Evolutionary conservation across 306 rosid species (phyloP).

Genomic region (Vigna trinervia): DNA sequence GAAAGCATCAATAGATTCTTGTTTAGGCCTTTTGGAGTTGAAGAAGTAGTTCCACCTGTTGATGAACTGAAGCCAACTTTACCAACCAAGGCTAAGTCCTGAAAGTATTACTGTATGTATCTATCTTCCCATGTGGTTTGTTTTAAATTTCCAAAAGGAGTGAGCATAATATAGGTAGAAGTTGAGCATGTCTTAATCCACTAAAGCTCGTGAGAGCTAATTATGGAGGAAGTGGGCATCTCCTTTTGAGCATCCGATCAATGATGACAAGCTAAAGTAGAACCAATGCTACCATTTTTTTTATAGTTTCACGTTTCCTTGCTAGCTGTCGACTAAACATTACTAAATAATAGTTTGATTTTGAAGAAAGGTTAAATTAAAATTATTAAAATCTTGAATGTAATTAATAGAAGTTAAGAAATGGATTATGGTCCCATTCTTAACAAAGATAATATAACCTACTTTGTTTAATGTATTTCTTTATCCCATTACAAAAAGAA

Average conservation of each 20-base stretch:
- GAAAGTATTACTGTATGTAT: constrained; percentile 30
- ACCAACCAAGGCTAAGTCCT: constrained; percentile 3
- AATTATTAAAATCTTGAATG: too few species aligned
- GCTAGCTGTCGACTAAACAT: constrained; percentile 39
- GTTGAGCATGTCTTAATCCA: constrained; percentile 42
- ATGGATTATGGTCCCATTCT: too few species aligned
- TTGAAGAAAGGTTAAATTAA: too few species aligned
- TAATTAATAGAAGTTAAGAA: too few species aligned
- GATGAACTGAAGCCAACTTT: constrained; percentile 41
- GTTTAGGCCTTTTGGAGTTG: constrained; percentile 34
- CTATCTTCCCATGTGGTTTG: constrained; percentile 46
- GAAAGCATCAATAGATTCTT: constrained; percentile 44
- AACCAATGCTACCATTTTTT: constrained; percentile 8
- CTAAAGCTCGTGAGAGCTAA: constrained; percentile 48
- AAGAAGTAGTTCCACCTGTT: constrained; percentile 29
- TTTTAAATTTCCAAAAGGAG: constrained; percentile 45
- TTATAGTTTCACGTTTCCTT: constrained; percentile 12
- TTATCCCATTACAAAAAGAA: too few species aligned
- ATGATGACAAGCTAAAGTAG: constrained; percentile 45
- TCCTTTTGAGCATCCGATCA: constrained; percentile 60
- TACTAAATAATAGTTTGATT: neutral
- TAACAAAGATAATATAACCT: too few species aligned
- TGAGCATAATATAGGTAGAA: constrained; percentile 33
- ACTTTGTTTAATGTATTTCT: too few species aligned
- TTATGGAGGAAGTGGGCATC: constrained; percentile 61